Conservation (phyloP, 495 filamentous ascomycete genomes). For the Aspergillus saccharolyticus region DNA sequence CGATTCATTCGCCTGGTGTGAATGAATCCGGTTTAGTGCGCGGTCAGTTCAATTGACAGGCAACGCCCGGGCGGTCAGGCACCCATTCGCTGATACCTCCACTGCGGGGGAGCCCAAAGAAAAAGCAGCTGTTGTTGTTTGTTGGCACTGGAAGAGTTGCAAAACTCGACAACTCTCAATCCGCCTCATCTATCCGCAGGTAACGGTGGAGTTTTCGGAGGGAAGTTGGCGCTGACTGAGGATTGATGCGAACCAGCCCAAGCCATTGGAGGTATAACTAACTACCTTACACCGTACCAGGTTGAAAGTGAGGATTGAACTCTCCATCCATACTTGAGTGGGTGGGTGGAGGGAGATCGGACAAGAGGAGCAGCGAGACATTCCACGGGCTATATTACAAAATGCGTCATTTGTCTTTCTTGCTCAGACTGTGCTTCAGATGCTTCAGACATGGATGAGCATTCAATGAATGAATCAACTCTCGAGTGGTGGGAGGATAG, state of each 20-base stretch:
- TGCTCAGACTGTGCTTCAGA: too few relatives aligned
- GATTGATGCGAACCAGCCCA: neutral
- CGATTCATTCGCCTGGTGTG: neutral
- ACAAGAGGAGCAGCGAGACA: too few relatives aligned
- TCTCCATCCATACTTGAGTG: too few relatives aligned
- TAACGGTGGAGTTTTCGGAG: neutral
- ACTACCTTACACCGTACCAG: too few relatives aligned
- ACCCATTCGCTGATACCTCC: conserved; percentile 28
- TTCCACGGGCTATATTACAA: too few relatives aligned
- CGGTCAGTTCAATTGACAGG: conserved; percentile 12
- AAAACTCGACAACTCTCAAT: conserved; percentile 15
- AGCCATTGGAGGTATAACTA: too few relatives aligned
- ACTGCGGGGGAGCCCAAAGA: conserved; percentile 32
- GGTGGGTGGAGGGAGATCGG: too few relatives aligned
- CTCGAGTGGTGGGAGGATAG: too few relatives aligned
- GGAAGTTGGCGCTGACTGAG: neutral
- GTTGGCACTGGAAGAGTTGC: conserved; percentile 9
- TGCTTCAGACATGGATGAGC: too few relatives aligned
- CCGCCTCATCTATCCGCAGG: conserved; percentile 14
- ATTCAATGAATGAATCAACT: too few relatives aligned
- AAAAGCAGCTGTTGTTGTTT: conserved; percentile 6
- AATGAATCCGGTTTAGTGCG: conserved; percentile 1
- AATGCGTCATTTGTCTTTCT: too few relatives aligned
- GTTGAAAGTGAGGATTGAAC: too few relatives aligned
- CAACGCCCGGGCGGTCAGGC: conserved; percentile 36